Percentiles rank a stretch among this genome's conserved stretches.
Evolutionary conservation across 768 basidiomycete species (phyloP).

Genomic region (Hemileccinum rubropunctum): DNA sequence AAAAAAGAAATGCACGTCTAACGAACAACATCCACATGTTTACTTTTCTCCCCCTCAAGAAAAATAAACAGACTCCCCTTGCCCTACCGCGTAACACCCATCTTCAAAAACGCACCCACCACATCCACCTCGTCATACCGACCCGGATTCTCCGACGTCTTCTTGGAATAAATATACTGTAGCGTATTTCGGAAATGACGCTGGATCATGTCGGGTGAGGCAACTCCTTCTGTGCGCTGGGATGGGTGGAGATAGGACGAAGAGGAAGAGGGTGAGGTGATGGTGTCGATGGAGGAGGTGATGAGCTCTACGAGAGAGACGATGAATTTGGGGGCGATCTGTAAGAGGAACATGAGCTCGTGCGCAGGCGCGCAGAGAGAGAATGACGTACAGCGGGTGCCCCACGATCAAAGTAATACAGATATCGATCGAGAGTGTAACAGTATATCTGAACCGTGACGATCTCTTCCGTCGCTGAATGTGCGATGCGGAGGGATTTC

Average conservation of each 20-base stretch:
- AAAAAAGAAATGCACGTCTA: too few relatives aligned
- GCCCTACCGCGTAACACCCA: constrained; percentile 66
- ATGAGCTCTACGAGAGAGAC: constrained; percentile 96
- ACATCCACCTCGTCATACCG: constrained; percentile 89
- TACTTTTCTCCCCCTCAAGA: too few relatives aligned
- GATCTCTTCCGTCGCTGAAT: constrained; percentile 94
- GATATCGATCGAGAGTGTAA: constrained; percentile 92
- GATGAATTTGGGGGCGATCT: constrained; percentile 95
- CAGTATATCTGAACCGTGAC: constrained; percentile 95
- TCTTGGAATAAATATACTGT: constrained; percentile 74
- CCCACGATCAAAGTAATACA: constrained; percentile 93
- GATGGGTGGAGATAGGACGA: constrained; percentile 76
- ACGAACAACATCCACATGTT: too few relatives aligned
- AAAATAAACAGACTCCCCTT: too few relatives aligned
- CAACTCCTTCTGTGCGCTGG: constrained; percentile 87
- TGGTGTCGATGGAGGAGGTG: constrained; percentile 89
- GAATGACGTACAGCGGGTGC: constrained; percentile 75
- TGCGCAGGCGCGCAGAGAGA: neutral
- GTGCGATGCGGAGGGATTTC: constrained; percentile 93
- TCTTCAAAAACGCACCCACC: constrained; percentile 84
- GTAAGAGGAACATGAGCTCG: neutral
- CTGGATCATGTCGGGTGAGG: constrained; percentile 90
- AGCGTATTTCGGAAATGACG: constrained; percentile 94
- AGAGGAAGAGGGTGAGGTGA: constrained; percentile 56
- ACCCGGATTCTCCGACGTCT: constrained; percentile 37